Base-by-base conservation (phyloP, 2,329 filamentous ascomycete species). In the Bipolaris gigantea region DNA sequence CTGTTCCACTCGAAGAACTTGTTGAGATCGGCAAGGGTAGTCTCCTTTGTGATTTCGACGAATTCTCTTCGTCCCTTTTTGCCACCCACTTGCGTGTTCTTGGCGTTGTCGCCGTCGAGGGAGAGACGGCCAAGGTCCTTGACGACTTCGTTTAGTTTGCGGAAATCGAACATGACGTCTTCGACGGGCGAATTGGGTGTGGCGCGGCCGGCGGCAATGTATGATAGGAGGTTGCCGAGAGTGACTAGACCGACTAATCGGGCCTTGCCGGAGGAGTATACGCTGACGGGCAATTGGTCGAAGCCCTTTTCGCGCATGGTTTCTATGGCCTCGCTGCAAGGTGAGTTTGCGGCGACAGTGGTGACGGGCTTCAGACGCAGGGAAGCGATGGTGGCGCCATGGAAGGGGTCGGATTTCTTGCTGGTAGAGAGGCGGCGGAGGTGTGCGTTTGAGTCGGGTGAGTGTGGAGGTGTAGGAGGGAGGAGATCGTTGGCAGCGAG, bases 1-100 rank as follows among this genome's bases (percentile, higher is more conserved):
- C 89, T 94, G 77, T 99, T 97, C 92, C 94, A 97, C 78, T 97
- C 92, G 62, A 97, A 91, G 78, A 99, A 99, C 69, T 89, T 87
- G 79, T 91, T 93, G 49, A 99, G 81, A 40, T 89, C 87, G 42
- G 83, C 85, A 35, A 99, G 81, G 3, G 89, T 89, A 1, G 94
- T 99, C 62, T 97, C 90, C 72, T 89, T 80, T 6, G 94, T 97
- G 71, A 99, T 96, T 77, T 97, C 89, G 46, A 97, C 89, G 76
- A 96, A 99, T 70, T 89, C 86, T 19, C 75, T 71, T 74, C 84
- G 54, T 19, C 60, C 62, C 49, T 61, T 64, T 45, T 62, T 60
- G n/a, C 57, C 61, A 30, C 57, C 60, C 47, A 67, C 58, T 13
- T 59, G 56, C 8, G 42, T 58, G 19, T 55, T 55, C 55, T 57